These are phyloP conservation scores for Platanthera guangdongensis DNA, from an alignment of 106 monocot genomes.

Conservation along the genomic window DNA sequence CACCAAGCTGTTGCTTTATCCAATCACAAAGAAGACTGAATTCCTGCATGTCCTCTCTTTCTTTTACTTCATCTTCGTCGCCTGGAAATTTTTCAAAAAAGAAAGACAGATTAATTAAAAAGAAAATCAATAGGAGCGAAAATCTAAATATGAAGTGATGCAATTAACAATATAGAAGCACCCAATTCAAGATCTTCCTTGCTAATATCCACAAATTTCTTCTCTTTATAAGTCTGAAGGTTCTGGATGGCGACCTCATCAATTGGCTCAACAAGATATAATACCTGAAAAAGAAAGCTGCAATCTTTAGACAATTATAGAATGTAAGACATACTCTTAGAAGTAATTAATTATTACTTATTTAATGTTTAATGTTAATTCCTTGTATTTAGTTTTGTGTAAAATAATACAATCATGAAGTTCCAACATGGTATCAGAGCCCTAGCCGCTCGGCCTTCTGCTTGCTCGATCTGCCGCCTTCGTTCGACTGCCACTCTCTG, in stretches of 20 bases:
- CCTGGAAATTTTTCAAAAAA: slow-evolving; percentile 26
- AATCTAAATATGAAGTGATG: neutral
- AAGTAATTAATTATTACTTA: too few relatives aligned
- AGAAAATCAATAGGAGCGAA: neutral
- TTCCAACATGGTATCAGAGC: too few relatives aligned
- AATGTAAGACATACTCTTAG: neutral
- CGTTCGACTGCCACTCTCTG: too few relatives aligned
- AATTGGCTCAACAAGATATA: slow-evolving; percentile 93
- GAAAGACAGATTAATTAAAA: neutral
- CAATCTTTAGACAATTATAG: neutral
- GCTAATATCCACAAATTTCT: slow-evolving; percentile 99
- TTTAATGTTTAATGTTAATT: too few relatives aligned
- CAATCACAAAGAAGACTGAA: slow-evolving; percentile 87
- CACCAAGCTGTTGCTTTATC: slow-evolving; percentile 95
- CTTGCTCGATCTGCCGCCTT: too few relatives aligned
- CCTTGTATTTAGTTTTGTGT: too few relatives aligned
- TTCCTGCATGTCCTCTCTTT: slow-evolving; percentile 79
- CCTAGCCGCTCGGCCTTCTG: too few relatives aligned
- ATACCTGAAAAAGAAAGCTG: slow-evolving; percentile 36
- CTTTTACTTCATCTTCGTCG: slow-evolving; percentile 88
- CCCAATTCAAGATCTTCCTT: slow-evolving; percentile 96
- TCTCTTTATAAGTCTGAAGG: slow-evolving; percentile 86
- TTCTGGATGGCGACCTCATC: slow-evolving; percentile 99
- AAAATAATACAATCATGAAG: too few relatives aligned
- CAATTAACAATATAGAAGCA: slow-evolving; percentile 21